These are phyloP conservation scores for Tagetes erecta DNA, from an alignment of 129 eudicot genomes.

Conservation along the genomic window DNA sequence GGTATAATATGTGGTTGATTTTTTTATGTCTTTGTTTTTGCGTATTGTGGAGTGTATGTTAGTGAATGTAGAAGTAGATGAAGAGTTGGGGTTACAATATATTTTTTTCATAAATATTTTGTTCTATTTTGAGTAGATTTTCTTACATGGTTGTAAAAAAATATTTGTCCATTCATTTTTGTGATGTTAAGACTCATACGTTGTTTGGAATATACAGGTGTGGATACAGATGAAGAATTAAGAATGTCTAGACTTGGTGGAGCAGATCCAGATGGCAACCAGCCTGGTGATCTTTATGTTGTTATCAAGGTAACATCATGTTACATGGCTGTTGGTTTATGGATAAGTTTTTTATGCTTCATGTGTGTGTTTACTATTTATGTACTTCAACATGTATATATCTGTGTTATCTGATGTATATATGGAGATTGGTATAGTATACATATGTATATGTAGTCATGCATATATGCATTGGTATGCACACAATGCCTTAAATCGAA, in stretches of 20 bases:
- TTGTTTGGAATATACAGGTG: slow-evolving; percentile 50
- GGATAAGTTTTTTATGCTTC: not conserved
- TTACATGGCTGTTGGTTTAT: slow-evolving; percentile 13
- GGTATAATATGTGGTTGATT: slow-evolving; percentile 41
- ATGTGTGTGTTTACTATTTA: not conserved
- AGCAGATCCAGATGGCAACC: slow-evolving; percentile 94
- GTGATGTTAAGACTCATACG: not conserved
- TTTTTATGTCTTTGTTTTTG: slow-evolving; percentile 9
- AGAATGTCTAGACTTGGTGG: slow-evolving; percentile 81
- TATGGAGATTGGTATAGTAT: not conserved
- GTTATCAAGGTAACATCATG: slow-evolving; percentile 54
- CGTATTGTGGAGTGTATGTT: slow-evolving; percentile 4
- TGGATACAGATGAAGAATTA: slow-evolving; percentile 65
- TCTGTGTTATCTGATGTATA: not conserved
- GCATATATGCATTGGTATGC: not conserved
- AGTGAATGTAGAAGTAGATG: not conserved
- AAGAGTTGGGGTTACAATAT: not conserved
- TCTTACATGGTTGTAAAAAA: slow-evolving; percentile 2
- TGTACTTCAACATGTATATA: not conserved
- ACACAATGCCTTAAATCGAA: not conserved
- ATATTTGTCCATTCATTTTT: not conserved
- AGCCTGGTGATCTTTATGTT: slow-evolving; percentile 87
- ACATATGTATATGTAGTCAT: slow-evolving; percentile 5
- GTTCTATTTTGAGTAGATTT: not conserved
- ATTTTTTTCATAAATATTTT: not conserved